These are phyloP conservation scores for Candida sonorensis DNA, from an alignment of 805 yeast genomes.

Conservation along the genomic window DNA sequence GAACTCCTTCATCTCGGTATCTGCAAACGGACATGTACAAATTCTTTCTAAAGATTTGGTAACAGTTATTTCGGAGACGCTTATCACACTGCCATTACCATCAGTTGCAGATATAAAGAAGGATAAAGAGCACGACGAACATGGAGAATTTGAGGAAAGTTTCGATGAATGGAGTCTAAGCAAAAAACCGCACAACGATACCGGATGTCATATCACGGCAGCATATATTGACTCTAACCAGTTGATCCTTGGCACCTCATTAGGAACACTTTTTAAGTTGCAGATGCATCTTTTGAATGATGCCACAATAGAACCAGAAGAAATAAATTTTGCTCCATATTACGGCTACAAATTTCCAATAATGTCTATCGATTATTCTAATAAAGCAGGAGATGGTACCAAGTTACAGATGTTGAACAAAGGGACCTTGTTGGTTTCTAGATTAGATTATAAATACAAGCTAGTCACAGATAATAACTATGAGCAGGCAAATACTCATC, in stretches of 20 bases:
- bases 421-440: constrained; percentile 1
- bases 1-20: constrained; percentile 18
- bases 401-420: not conserved
- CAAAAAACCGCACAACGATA: no score
- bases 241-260: constrained; percentile 17
- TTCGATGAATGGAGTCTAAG: no score
- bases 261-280: constrained; percentile 13
- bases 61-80: constrained; percentile 10
- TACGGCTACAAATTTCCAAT: constrained; percentile 12
- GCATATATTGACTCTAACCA: constrained; percentile 14
- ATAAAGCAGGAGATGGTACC: not conserved
- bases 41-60: constrained; percentile 19
- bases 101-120: no score
- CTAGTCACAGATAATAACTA: not conserved
- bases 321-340: not conserved
- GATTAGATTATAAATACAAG: constrained; percentile 3
- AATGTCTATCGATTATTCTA: constrained; percentile 11
- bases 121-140: no score
- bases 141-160: no score
- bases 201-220: constrained; percentile 11
- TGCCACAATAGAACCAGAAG: constrained; percentile 2
- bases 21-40: constrained; percentile 15
- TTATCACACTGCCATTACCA: not conserved
- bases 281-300: constrained; percentile 10
- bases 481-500: no score